phyloP scores from a whole-genome alignment of 495 filamentous ascomycete genomes.

The Talaromyces trachyspermus region DNA sequence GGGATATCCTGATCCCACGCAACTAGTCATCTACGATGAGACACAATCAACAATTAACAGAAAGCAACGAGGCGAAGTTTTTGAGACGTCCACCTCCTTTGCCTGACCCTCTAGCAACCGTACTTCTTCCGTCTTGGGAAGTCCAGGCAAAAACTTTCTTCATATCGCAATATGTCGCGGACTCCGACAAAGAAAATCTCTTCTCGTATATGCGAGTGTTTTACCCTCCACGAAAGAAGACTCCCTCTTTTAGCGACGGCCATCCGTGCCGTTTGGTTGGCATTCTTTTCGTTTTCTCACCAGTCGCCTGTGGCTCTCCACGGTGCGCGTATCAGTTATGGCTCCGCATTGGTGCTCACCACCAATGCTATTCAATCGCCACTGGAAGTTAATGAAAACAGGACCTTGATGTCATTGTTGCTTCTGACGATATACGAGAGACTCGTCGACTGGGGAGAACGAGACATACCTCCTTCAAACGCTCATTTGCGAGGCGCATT shows the following conservation, averaged over 20 bases:
- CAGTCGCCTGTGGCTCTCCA: neutral
- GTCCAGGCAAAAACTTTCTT: slow-evolving; percentile 3
- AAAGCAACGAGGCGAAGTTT: neutral
- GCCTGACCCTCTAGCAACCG: neutral
- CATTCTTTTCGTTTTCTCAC: slow-evolving; percentile 5
- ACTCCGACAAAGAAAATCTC: slow-evolving; percentile 1
- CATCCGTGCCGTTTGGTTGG: neutral
- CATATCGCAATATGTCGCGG: slow-evolving; percentile 4
- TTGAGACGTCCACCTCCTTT: neutral
- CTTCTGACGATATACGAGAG: slow-evolving; percentile 3
- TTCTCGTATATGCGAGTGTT: slow-evolving; percentile 7
- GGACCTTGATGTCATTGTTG: slow-evolving; percentile 1
- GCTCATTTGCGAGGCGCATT: slow-evolving; percentile 6
- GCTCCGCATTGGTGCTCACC: slow-evolving; percentile 3
- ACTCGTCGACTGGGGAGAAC: neutral
- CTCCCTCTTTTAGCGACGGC: neutral
- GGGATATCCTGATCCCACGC: neutral
- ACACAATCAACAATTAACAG: neutral
- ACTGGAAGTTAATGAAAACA: neutral
- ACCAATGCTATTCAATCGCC: slow-evolving; percentile 5
- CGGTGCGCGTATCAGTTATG: slow-evolving; percentile 4
- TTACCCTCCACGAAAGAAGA: neutral
- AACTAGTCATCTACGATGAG: slow-evolving; percentile 1
- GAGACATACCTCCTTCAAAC: neutral
- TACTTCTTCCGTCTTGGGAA: neutral